Conservation (phyloP, 495 filamentous ascomycete species). For the Cladorrhinum samala region DNA sequence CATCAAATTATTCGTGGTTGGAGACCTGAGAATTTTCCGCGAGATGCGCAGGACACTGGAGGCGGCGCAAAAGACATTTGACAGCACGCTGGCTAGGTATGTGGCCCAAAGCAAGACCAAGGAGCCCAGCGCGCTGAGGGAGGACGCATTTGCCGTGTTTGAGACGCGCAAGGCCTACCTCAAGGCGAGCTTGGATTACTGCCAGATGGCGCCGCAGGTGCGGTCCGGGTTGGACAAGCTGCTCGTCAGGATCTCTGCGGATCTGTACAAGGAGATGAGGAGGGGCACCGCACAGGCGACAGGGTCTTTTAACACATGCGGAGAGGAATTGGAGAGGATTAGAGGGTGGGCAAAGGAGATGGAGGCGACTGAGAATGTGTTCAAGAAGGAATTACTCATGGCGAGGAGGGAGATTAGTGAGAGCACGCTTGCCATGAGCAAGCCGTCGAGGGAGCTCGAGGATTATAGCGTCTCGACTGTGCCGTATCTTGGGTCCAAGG, state of each 20-base stretch:
- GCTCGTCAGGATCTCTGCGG: slow-evolving; percentile 74
- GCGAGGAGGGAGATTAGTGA: slow-evolving; percentile 83
- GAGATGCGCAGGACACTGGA: slow-evolving; percentile 72
- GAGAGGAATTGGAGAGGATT: slow-evolving; percentile 79
- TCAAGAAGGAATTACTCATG: slow-evolving; percentile 68
- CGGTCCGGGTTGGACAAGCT: slow-evolving; percentile 74
- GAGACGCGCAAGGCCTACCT: slow-evolving; percentile 89
- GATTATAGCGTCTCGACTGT: slow-evolving; percentile 86
- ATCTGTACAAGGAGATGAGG: slow-evolving; percentile 77
- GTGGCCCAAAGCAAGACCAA: slow-evolving; percentile 83
- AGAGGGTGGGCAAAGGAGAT: slow-evolving; percentile 89
- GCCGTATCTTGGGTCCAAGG: slow-evolving; percentile 70
- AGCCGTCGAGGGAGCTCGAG: slow-evolving; percentile 86
- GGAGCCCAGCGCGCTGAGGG: slow-evolving; percentile 80
- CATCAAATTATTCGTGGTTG: slow-evolving; percentile 64
- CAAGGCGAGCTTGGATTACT: slow-evolving; percentile 89
- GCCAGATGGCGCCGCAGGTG: slow-evolving; percentile 75
- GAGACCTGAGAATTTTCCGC: slow-evolving; percentile 57
- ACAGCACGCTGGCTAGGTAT: slow-evolving; percentile 72
- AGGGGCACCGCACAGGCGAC: not conserved
- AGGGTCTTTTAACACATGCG: slow-evolving; percentile 39
- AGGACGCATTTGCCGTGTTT: slow-evolving; percentile 94
- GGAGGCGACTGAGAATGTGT: slow-evolving; percentile 73
- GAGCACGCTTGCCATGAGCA: slow-evolving; percentile 56
- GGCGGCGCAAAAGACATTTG: slow-evolving; percentile 74